Base-by-base conservation (phyloP, 257 asterid genomes). In the Craterostigma plantagineum region DNA sequence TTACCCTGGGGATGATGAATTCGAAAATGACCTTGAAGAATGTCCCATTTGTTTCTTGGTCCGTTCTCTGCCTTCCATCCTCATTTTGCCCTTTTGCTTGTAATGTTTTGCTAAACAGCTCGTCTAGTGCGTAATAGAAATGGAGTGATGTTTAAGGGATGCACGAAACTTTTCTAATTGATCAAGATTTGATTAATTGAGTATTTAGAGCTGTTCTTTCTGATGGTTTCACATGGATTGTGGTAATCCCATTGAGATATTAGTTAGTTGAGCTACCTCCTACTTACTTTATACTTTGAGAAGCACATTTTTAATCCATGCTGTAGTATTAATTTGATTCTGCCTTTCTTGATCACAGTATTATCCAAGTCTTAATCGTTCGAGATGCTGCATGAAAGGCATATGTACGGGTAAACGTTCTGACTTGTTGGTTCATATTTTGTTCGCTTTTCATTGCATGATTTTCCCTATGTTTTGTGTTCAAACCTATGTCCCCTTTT, bases 21-120 rank as follows among this genome's bases (percentile, higher is more conserved):
- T 57, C 59, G 75, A 48, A 48, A 59, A 56, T 50, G 92, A 90
- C 54, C 94, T 79, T 34, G 99, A 90, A 58, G 99, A 90, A 57
- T 90, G 99, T 53, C 96, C 96, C 60, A 83, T 90, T 63, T 90
- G 99, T 75, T 90, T 90, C 96, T 80, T 90, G 96, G 99, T 90
- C 40, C 48, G 87, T 62, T 33, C 58, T 47, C 16, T 11, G 8
- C n/a, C 14, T 11, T 23, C n/a, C 13, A 7, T 17, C 34, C 15
- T 46, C 4, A 4, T 11, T 46, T 46, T 1, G 10, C 14, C 13
- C 13, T 54, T 35, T 23, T n/a, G n/a, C 30, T 23, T 23, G 30
- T 23, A n/a, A n/a, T n/a, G n/a, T n/a, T n/a, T n/a, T n/a, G n/a
- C n/a, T n/a, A n/a, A n/a, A n/a, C n/a, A n/a, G n/a, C n/a, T n/a